Evolutionary conservation across 441 rosid species (phyloP).

Genomic region (Bruguiera hainesii): DNA sequence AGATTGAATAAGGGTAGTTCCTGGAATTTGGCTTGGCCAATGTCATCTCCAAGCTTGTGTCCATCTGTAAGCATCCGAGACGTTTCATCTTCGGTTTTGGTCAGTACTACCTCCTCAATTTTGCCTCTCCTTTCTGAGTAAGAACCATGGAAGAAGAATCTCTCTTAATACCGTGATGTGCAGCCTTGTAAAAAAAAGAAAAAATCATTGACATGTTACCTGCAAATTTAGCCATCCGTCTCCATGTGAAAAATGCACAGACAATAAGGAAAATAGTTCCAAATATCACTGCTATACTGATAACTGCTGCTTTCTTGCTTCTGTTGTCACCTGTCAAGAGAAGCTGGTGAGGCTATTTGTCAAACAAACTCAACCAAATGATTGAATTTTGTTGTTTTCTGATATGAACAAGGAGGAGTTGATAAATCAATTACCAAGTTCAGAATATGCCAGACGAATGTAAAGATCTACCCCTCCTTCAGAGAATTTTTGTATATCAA

Average conservation of each 20-base stretch:
- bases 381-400: too few relatives aligned
- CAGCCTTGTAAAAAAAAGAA: too few relatives aligned
- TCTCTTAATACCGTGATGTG: too few relatives aligned
- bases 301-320: constrained; percentile 10
- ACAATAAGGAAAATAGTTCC: constrained; percentile 16
- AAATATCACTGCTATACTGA: constrained; percentile 11
- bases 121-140: constrained; percentile 9
- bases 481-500: too few relatives aligned
- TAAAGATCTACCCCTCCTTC: too few relatives aligned
- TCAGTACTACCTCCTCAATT: not conserved
- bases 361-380: too few relatives aligned
- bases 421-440: too few relatives aligned
- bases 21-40: constrained; percentile 7
- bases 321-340: constrained; percentile 20
- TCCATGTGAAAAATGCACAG: constrained; percentile 15
- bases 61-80: constrained; percentile 2
- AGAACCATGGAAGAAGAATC: not conserved
- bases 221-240: constrained; percentile 18
- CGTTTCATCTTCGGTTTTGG: not conserved
- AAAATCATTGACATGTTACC: constrained; percentile 16
- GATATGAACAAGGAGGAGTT: too few relatives aligned
- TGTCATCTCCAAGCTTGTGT: not conserved
- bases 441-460: too few relatives aligned
- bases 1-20: constrained; percentile 33
- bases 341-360: not conserved